Evolutionary conservation across 2,329 filamentous ascomycete genomes (phyloP), one percentile per base, ranked within the genome.

Genomic region (Tolypocladium tropicale): DNA sequence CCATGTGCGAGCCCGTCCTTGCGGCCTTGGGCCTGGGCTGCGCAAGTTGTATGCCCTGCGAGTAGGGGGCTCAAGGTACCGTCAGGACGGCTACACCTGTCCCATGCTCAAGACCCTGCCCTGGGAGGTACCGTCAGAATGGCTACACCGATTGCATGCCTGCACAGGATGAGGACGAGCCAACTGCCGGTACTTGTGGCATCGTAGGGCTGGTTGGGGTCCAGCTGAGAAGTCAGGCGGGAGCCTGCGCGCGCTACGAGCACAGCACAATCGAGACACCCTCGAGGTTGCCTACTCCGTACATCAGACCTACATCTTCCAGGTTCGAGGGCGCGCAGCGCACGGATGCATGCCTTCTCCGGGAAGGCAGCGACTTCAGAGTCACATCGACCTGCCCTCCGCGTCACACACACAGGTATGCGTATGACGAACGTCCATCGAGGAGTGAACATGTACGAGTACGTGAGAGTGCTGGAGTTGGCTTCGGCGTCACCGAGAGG

Each of bases 401-500:
- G 51, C 10, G 4, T 23, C 21, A 4, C 3, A 34, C 18, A 36
- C 7, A 14, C 25, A n/a, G 25, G 43, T n/a, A 23, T 46, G n/a
- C n/a, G 46, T 10, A 49, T 49, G 46, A 30, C 46, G 18, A n/a
- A 32, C 46, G 28, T 32, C 28, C 21, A 32, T 49, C 9, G 28
- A 49, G 46, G 11, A 25, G 32, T 30, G 46, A 30, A 12, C 25
- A 32, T 21, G 46, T n/a, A 21, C 18, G 46, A 12, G 46, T n/a
- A 21, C 18, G 46, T 33, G 46, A 33, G 46, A 33, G 46, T 14
- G 28, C n/a, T 14, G 4, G 33, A 34, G 48, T 30, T 56, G 16
- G 34, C 34, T 39, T 49, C 54, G 54, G 54, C 37, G 54, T 53
- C 54, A 41, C 54, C 54, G 54, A 53, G 30, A 49, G 54, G 36